Base-by-base conservation (phyloP, 345 rosid species). In the Pistacia atlantica region DNA sequence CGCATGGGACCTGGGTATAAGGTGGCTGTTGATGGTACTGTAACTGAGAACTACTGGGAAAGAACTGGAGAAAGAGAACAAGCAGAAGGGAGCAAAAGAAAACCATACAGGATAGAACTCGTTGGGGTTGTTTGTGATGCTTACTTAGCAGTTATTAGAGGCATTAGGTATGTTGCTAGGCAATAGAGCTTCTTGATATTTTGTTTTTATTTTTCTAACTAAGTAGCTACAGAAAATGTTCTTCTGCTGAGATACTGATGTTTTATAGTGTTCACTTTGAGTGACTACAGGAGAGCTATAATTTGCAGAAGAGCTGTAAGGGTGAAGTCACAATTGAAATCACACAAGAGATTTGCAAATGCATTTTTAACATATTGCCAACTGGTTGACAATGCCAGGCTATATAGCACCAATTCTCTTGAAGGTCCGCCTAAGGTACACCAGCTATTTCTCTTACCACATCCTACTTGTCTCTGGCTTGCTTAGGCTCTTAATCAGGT, bases 71-170 rank as follows among this genome's bases (percentile, higher is more conserved):
- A 89, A 76, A 92, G 78, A 22, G 89, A 91, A 73, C 87, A 77
- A 77, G 66, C 79, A 69, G 83, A 86, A 64, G 97, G 82, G 58
- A 85, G 84, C 8, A 80, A 88, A 60, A 89, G 93, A 77, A 95
- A 90, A 78, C 93, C 95, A 8, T 95, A 93, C 85, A 89, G 98
- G 80, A 93, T 95, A 89, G 99, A 90, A 80, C 71, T 95, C 69
- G 98, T 92, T 73, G 99, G 99, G 37, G 97, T 95, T 37, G 94
- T 95, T 33, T 95, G 98, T 18, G 99, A 95, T 67, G 96, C 99
- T 25, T 93, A 95, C 68, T 83, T 95, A 78, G 99, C 98, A 9
- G 99, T 93, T 52, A 83, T 89, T 67, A 87, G 99, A 87, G 99
- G 97, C 88, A 90, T 95, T 79, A 93, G 99, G 99, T 89, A 76